phyloP scores from a whole-genome alignment of 2,329 filamentous ascomycete genomes.

The Aspergillus alliaceus region DNA sequence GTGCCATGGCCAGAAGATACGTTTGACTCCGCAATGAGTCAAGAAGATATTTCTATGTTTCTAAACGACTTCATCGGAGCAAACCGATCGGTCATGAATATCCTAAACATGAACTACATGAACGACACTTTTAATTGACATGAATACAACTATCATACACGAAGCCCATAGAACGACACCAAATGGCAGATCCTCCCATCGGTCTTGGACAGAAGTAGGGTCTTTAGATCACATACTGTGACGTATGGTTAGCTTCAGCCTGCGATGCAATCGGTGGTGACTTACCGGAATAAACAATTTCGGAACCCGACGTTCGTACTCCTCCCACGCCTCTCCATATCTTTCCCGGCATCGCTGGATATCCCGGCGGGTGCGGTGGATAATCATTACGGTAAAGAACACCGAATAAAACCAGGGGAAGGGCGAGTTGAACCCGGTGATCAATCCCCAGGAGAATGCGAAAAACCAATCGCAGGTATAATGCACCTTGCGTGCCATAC shows the following conservation, averaged over 20 bases:
- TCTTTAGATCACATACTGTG: slow-evolving; percentile 18
- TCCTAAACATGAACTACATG: slow-evolving; percentile 21
- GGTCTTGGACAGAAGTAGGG: background rate
- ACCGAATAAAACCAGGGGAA: slow-evolving; percentile 87
- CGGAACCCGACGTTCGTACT: slow-evolving; percentile 77
- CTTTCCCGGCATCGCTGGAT: slow-evolving; percentile 71
- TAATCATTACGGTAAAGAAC: slow-evolving; percentile 78
- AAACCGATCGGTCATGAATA: slow-evolving; percentile 26
- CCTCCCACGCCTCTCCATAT: slow-evolving; percentile 77
- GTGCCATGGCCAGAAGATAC: slow-evolving; percentile 24
- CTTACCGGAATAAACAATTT: slow-evolving; percentile 77
- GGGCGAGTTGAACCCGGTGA: slow-evolving; percentile 75
- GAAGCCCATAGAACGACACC: background rate
- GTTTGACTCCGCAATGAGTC: slow-evolving; percentile 21
- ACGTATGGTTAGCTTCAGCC: background rate
- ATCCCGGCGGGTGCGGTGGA: slow-evolving; percentile 72
- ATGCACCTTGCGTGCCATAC: slow-evolving; percentile 73
- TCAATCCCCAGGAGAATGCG: slow-evolving; percentile 71
- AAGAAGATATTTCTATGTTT: slow-evolving; percentile 27
- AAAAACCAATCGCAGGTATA: slow-evolving; percentile 80
- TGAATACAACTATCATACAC: background rate
- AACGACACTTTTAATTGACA: slow-evolving; percentile 3
- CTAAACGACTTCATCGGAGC: slow-evolving; percentile 29
- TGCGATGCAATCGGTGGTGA: background rate
- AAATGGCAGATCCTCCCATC: background rate